Base-by-base conservation (phyloP, 2,329 filamentous ascomycete genomes). In the Microcyclospora tardicrescens region DNA sequence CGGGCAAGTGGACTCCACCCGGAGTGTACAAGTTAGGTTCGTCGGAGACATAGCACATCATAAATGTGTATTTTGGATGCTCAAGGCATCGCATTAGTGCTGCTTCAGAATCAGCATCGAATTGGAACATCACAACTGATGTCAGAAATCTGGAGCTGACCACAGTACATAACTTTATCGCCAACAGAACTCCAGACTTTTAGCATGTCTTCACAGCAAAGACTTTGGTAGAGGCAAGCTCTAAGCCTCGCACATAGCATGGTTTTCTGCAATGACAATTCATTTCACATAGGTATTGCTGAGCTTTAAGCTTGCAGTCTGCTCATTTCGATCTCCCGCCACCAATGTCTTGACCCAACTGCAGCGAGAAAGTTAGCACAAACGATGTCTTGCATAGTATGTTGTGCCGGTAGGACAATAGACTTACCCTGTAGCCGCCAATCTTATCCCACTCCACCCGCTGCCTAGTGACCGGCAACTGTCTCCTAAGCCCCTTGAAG, bases 381-480 rank as follows among this genome's bases (percentile, higher is more conserved):
- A 35, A 10, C 27, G 19, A 24, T n/a, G 19, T 8, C 8, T 45
- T 24, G 12, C 30, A 15, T 32, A 5, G 30, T n/a, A n/a, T 6
- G 4, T 32, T 32, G 30, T 4, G 14, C 14, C 14, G 14, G 5
- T n/a, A 5, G 16, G 2, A 32, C 55, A 51, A 29, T 37, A 50
- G 52, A 56, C 75, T 76, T 38, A 93, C 68, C 43, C 85, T 73
- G 67, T 98, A 98, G 51, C 85, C 86, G 34, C 84, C 81, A 49
- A 98, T 84, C 70, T 94, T 95, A 63, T 98, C 89, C 91, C 91
- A 98, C 65, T 98, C 91, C 52, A 98, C 89, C 73, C 95, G 95
- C 69, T 98, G 91, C 57, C 91, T 79, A 45, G 91, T 98, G 43
- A 98, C 86, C 1, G 91, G 91, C 59, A 98, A 67, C 65, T 96